Base-by-base conservation (phyloP, 2,329 filamentous ascomycete species). In the Trichophaea hybrida region DNA sequence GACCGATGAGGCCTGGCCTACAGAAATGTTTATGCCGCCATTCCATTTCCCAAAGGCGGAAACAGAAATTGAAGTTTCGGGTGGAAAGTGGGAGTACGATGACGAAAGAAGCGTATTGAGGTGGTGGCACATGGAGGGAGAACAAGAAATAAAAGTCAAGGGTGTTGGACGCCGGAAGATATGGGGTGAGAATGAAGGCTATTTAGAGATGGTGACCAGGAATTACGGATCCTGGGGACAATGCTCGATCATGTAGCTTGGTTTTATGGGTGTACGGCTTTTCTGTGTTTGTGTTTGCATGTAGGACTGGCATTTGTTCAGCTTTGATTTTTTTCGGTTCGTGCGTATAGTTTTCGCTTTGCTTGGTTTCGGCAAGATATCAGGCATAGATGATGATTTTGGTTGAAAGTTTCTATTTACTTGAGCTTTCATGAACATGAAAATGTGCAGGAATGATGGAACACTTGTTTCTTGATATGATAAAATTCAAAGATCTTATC, bases 61-160 rank as follows among this genome's bases (percentile, higher is more conserved):
- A 49, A 86, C 83, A 43, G 78, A 77, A 0, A 82, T 98, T 3
- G 79, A 85, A 57, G 85, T 89, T 33, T 88, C 81, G 55, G 86
- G 85, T 0, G 94, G 94, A 5, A 93, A 91, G 70, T 98, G 90
- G 90, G 83, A 85, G 66, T 88, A 97, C 62, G 83, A 89, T 61
- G 85, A 89, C 59, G 80, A 86, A 63, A 75, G 88, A 61, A 91
- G 96, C 74, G 80, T 80, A 64, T 74, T 98, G 64, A 81, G 81
- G 67, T 98, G 93, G 93, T 96, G 91, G 90, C 90, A 98, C 73
- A 81, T 81, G 0, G 84, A 85, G 59, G 93, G 91, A 1, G 82
- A 89, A 66, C 91, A 97, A 73, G 82, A 75, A 52, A 77, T 98
- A 58, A 85, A 79, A 63, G 78, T 96, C 6, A 83, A 79, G 17